Evolutionary conservation across 148 eudicot genomes (phyloP), one percentile per base, ranked within the genome.

Genomic region (Nepenthes mirabilis): DNA sequence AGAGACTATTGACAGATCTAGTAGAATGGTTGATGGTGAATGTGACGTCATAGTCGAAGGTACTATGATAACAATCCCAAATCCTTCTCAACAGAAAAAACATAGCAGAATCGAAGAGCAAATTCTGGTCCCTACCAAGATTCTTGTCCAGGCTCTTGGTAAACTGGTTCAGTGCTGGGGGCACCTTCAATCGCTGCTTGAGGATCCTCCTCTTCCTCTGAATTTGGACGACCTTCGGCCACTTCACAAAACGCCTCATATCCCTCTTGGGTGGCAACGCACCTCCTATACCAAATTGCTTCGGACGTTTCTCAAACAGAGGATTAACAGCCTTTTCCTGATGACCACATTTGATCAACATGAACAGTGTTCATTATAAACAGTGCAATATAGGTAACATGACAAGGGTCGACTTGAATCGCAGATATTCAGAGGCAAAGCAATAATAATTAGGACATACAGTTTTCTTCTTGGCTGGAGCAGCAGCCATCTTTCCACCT

Each of bases 121-220:
- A 12, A 3, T 2, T 36, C 6, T 37, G 5, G 34, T 33, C 9
- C 45, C 6, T 48, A 77, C 86, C 86, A 12, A 81, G 70, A 58
- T 78, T 81, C 68, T 78, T 81, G 60, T 81, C 82, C 1, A 81
- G 76, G 11, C 80, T 81, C 72, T 81, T 81, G 47, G 86, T 75
- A 69, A 81, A 81, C 67, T 81, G 86, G 68, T 81, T 75, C 73
- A 81, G 68, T 2, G 86, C 70, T 13, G 86, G 86, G 12, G 86
- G 82, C 33, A 81, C 82, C 82, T 81, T 81, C 78, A 81, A 63
- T 0, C 82, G 65, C 78, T 75, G 82, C 70, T 72, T 81, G 48
- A 81, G 76, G 58, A 81, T 78, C 80, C 76, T 81, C 56, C 68
- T 78, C 74, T 81, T 81, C 72, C 86, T 81, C 80, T 81, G 86